Conservation (phyloP, 768 basidiomycete genomes). For the Boletus fagicola region DNA sequence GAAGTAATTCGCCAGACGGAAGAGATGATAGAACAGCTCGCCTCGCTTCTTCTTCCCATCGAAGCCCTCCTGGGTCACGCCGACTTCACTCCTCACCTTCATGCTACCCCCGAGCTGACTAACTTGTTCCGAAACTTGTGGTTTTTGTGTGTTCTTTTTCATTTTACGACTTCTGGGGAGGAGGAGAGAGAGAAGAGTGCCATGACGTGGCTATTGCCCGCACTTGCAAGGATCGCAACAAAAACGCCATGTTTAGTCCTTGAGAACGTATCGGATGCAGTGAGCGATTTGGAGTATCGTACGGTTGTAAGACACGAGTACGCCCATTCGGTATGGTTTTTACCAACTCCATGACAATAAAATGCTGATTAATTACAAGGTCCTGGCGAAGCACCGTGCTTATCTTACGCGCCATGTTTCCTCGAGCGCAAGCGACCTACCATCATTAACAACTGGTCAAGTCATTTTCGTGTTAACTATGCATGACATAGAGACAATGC, state of each 20-base stretch:
- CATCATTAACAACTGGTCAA: conserved; percentile 76
- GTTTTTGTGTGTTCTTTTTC: conserved; percentile 88
- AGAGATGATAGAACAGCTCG: conserved; percentile 83
- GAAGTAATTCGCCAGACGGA: conserved; percentile 49
- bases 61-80: conserved; percentile 77
- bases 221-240: conserved; percentile 73
- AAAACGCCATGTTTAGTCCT: conserved; percentile 85
- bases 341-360: background rate
- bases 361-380: conserved; percentile 42
- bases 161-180: conserved; percentile 54
- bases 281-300: conserved; percentile 90
- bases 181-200: conserved; percentile 52
- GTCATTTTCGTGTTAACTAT: conserved; percentile 81
- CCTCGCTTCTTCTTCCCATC: conserved; percentile 85
- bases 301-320: conserved; percentile 87
- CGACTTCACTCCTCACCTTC: conserved; percentile 60
- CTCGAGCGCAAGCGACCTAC: conserved; percentile 63
- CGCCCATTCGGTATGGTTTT: conserved; percentile 59
- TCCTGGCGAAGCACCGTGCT: conserved; percentile 64
- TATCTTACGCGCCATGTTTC: conserved; percentile 65
- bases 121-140: conserved; percentile 89
- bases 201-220: conserved; percentile 77
- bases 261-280: conserved; percentile 79
- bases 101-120: conserved; percentile 58
- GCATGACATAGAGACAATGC: conserved; percentile 86